Percentiles rank a stretch among this genome's conserved stretches.
These are phyloP conservation scores for Penicillium malachiteum DNA, from an alignment of 495 filamentous ascomycete species.

Conservation along the genomic window DNA sequence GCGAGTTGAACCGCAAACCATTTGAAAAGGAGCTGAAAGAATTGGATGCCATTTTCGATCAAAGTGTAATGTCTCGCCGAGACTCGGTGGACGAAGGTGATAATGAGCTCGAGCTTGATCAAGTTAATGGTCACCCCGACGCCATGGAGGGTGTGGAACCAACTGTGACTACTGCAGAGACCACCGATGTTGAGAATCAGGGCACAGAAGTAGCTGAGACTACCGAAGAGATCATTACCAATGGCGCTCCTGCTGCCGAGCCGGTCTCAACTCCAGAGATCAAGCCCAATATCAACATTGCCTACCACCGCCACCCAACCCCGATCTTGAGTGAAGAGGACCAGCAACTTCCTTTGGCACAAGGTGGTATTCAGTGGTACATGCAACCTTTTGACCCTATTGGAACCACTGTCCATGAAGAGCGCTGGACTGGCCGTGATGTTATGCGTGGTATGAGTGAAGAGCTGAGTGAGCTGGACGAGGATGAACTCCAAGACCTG, in stretches of 20 bases:
- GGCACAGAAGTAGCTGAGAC: background rate
- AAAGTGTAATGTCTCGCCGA: constrained; percentile 48
- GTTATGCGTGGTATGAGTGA: constrained; percentile 77
- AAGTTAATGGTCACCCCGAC: constrained; percentile 8
- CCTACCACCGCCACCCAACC: constrained; percentile 25
- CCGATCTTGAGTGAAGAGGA: constrained; percentile 40
- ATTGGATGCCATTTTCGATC: constrained; percentile 69
- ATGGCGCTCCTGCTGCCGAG: constrained; percentile 15
- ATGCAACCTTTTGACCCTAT: constrained; percentile 74
- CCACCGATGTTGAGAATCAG: constrained; percentile 3
- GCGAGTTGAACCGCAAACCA: constrained; percentile 67
- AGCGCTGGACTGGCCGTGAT: constrained; percentile 75
- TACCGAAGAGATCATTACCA: background rate
- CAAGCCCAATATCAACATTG: constrained; percentile 9
- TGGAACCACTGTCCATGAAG: constrained; percentile 74
- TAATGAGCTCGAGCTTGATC: constrained; percentile 18
- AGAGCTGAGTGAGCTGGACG: constrained; percentile 84
- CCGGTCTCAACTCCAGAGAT: constrained; percentile 9
- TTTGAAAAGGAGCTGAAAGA: constrained; percentile 70
- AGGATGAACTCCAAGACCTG: constrained; percentile 73
- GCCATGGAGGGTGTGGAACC: constrained; percentile 24
- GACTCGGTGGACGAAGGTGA: constrained; percentile 34
- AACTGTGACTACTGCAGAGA: background rate
- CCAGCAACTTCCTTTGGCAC: constrained; percentile 55
- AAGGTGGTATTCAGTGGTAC: constrained; percentile 87